Evolutionary conservation across 768 basidiomycete genomes (phyloP).

Genomic region (Crepidotus variabilis): DNA sequence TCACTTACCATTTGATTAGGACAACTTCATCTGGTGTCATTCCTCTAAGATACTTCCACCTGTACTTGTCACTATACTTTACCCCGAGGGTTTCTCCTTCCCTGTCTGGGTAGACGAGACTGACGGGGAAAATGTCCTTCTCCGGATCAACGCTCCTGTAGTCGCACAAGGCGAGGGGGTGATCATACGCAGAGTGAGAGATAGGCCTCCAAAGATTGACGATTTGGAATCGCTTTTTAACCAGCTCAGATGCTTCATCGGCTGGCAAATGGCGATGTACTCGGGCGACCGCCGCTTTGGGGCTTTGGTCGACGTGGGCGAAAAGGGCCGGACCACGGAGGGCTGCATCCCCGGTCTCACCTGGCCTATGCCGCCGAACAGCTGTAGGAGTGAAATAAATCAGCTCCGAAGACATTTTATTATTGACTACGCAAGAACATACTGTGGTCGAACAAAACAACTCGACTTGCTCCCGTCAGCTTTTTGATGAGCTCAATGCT

Average conservation of each 20-base stretch:
- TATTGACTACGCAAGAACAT: slow-evolving; percentile 15
- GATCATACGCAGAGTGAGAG: slow-evolving; percentile 40
- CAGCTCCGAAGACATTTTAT: neutral
- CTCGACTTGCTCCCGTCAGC: slow-evolving; percentile 54
- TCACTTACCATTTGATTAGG: slow-evolving; percentile 49
- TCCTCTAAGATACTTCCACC: slow-evolving; percentile 45
- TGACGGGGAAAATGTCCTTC: slow-evolving; percentile 41
- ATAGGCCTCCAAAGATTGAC: slow-evolving; percentile 64
- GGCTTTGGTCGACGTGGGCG: slow-evolving; percentile 53
- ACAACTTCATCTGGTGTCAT: slow-evolving; percentile 47
- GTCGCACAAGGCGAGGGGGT: slow-evolving; percentile 51
- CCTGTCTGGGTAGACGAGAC: slow-evolving; percentile 43
- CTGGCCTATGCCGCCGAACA: slow-evolving; percentile 41
- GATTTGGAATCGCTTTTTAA: slow-evolving; percentile 50
- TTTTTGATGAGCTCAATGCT: slow-evolving; percentile 54
- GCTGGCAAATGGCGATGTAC: slow-evolving; percentile 49
- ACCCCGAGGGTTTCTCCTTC: slow-evolving; percentile 52
- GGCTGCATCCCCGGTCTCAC: slow-evolving; percentile 27
- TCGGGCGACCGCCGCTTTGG: slow-evolving; percentile 37
- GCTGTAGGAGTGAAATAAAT: slow-evolving; percentile 22
- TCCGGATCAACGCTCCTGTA: slow-evolving; percentile 38
- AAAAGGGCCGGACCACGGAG: slow-evolving; percentile 43
- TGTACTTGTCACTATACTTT: slow-evolving; percentile 39
- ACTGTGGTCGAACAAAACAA: slow-evolving; percentile 64
- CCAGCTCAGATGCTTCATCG: slow-evolving; percentile 37